Conservation (phyloP, 441 rosid species). For the Gossypium trilobum region DNA sequence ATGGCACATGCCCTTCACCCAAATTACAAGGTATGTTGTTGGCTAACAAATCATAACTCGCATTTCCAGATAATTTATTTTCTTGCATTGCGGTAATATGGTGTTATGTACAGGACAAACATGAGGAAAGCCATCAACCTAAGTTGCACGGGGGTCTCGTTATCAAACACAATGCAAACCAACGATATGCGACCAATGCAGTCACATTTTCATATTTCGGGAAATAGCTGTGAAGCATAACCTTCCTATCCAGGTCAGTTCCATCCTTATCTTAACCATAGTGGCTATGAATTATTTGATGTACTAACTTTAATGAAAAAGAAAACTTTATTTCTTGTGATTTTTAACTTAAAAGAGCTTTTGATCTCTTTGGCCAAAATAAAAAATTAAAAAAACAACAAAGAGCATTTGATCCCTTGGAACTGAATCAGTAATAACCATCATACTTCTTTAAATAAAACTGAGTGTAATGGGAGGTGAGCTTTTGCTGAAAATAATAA, state of each 20-base stretch:
- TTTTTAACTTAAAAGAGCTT: neutral
- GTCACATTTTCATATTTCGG: conserved; percentile 67
- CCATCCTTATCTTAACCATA: neutral
- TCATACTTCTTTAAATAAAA: neutral
- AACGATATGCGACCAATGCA: conserved; percentile 89
- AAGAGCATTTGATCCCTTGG: neutral
- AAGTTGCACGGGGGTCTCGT: conserved; percentile 98
- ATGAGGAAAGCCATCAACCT: conserved; percentile 93
- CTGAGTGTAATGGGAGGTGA: no score
- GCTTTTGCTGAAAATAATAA: no score
- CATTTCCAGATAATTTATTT: conserved; percentile 3
- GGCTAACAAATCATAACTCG: neutral
- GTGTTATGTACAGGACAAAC: conserved; percentile 57
- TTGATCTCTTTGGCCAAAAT: neutral
- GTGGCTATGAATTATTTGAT: neutral
- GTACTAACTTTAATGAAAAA: neutral
- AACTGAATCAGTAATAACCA: neutral
- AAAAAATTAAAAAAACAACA: neutral
- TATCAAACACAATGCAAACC: conserved; percentile 91
- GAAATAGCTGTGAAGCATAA: conserved; percentile 71
- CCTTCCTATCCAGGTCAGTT: conserved; percentile 70
- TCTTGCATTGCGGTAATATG: conserved; percentile 12
- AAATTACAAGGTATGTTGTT: conserved; percentile 54
- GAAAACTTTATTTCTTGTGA: neutral
- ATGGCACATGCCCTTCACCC: conserved; percentile 99